These are phyloP conservation scores for Rubus parviflorus DNA, from an alignment of 306 rosid genomes.

Conservation along the genomic window DNA sequence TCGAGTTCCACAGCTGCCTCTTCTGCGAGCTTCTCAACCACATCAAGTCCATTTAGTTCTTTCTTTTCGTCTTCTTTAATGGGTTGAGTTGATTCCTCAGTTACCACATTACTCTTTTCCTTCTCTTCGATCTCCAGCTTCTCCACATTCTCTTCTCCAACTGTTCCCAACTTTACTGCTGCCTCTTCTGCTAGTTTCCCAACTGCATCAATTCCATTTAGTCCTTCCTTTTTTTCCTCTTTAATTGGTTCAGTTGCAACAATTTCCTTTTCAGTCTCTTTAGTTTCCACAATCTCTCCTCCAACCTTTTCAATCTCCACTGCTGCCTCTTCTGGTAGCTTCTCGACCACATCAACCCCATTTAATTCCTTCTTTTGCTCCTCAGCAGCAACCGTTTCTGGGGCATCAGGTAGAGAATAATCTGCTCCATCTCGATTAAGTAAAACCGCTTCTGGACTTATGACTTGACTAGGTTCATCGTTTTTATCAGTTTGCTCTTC, in stretches of 20 bases:
- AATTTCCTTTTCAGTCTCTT: neutral
- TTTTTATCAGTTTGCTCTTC: constrained; percentile 28
- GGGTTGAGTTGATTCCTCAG: constrained; percentile 21
- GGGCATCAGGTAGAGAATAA: constrained; percentile 29
- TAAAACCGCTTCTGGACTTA: constrained; percentile 23
- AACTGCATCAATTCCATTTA: neutral
- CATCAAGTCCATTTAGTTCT: constrained; percentile 10
- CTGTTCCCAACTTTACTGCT: neutral
- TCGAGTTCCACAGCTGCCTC: constrained; percentile 16
- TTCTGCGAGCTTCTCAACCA: constrained; percentile 29
- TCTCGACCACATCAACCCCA: constrained; percentile 22
- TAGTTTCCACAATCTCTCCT: neutral
- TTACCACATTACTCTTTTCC: constrained; percentile 7
- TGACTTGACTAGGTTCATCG: constrained; percentile 18
- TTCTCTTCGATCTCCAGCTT: constrained; percentile 23
- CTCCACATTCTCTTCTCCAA: constrained; percentile 11
- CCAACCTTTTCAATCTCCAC: neutral
- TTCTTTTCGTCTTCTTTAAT: constrained; percentile 1
- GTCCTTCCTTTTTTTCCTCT: constrained; percentile 2
- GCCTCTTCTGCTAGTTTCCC: constrained; percentile 13
- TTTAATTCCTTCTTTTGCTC: constrained; percentile 37
- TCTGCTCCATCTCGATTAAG: constrained; percentile 28
- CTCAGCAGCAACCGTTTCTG: constrained; percentile 30
- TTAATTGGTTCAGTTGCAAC: neutral
- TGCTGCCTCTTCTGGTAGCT: constrained; percentile 1